Conservation (phyloP, 306 rosid genomes). For the Oxytropis ochrocephala region DNA sequence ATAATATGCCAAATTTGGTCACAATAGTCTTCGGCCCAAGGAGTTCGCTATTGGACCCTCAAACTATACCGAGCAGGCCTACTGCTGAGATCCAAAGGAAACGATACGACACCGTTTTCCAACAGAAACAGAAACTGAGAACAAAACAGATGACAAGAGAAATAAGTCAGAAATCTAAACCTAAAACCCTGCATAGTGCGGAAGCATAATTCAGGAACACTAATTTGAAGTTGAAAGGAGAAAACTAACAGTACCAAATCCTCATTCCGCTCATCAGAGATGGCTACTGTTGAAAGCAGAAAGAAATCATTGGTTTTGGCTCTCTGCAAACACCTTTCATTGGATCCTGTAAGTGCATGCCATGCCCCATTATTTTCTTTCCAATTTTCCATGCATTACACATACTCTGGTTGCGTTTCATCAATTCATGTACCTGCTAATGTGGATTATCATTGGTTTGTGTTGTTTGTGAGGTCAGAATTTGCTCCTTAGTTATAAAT, state of each 20-base stretch:
- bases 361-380: background rate
- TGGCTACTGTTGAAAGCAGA: slow-evolving; percentile 47
- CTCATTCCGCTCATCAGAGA: slow-evolving; percentile 12
- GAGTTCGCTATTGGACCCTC: background rate
- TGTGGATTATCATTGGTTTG: background rate
- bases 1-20: no score
- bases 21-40: no score
- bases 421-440: background rate
- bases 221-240: background rate
- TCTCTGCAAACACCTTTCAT: slow-evolving; percentile 47
- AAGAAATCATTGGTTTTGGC: slow-evolving; percentile 43
- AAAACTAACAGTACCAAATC: background rate
- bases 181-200: slow-evolving; percentile 16
- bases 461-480: background rate
- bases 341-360: slow-evolving; percentile 56
- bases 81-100: background rate
- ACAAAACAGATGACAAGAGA: background rate
- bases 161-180: background rate
- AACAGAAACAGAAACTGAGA: background rate
- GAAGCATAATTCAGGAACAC: background rate
- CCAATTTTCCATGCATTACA: background rate
- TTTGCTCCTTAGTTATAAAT: background rate
- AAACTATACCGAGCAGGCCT: background rate
- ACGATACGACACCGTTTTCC: slow-evolving; percentile 2
- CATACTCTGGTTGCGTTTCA: background rate